phyloP scores from a whole-genome alignment of 331 rosid species.

The Rosa hybrid region DNA sequence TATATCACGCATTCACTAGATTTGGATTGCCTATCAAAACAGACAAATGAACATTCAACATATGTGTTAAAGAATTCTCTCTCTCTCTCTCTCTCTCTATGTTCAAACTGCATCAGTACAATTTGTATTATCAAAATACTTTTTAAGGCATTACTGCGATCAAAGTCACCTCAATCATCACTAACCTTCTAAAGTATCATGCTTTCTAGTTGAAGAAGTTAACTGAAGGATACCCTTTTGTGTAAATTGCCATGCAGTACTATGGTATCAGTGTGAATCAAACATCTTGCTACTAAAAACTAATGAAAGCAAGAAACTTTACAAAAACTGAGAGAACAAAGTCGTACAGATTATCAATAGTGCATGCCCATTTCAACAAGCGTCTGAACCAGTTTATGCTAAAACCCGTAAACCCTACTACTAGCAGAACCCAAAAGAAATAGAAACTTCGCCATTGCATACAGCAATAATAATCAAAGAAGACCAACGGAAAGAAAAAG shows the following conservation, averaged over 20 bases:
- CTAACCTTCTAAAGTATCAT: neutral
- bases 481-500: neutral
- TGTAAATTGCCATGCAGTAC: neutral
- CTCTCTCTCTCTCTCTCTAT: neutral
- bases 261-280: too few relatives aligned
- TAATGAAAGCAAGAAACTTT: conserved; percentile 2
- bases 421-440: neutral
- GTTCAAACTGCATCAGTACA: neutral
- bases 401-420: conserved; percentile 4
- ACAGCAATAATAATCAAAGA: neutral
- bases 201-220: neutral
- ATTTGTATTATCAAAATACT: neutral
- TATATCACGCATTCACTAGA: neutral
- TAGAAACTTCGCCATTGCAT: neutral
- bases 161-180: neutral
- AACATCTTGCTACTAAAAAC: neutral
- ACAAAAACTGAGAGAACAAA: neutral
- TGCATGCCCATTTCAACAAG: neutral
- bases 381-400: neutral
- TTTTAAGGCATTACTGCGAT: neutral
- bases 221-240: neutral
- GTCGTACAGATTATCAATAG: neutral
- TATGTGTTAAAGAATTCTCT: neutral
- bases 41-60: neutral
- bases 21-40: neutral